Evolutionary conservation across 495 filamentous ascomycete species (phyloP).

Genomic region (Penicillium robsamsonii): DNA sequence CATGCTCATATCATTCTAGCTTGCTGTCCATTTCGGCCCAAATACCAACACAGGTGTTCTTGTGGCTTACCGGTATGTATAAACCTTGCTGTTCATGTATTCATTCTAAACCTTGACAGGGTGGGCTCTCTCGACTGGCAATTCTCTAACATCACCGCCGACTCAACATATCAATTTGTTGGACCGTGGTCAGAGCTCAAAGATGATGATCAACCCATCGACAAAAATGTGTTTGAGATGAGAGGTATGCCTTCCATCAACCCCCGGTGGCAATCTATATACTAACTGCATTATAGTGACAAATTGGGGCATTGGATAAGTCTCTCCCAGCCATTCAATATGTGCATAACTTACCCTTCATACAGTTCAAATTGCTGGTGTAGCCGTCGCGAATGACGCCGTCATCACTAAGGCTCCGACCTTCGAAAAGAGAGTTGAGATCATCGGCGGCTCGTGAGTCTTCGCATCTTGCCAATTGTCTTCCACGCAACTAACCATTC

Average conservation of each 20-base stretch:
- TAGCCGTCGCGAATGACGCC: slow-evolving; percentile 51
- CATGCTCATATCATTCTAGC: slow-evolving; percentile 18
- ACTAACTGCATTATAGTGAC: slow-evolving; percentile 47
- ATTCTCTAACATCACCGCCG: slow-evolving; percentile 64
- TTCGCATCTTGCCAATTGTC: too few species aligned
- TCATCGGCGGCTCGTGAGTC: slow-evolving; percentile 60
- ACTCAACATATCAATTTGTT: slow-evolving; percentile 60
- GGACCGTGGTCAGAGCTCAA: slow-evolving; percentile 26
- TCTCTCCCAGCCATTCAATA: slow-evolving; percentile 1
- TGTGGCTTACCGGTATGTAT: slow-evolving; percentile 51
- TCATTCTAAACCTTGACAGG: slow-evolving; percentile 26
- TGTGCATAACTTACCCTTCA: slow-evolving; percentile 8
- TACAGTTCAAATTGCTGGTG: slow-evolving; percentile 54
- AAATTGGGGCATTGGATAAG: slow-evolving; percentile 64
- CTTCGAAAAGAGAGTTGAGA: slow-evolving; percentile 55
- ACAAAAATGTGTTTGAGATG: slow-evolving; percentile 35
- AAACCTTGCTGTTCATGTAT: not conserved
- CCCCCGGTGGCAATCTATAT: not conserved
- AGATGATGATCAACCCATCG: slow-evolving; percentile 13
- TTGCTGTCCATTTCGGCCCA: slow-evolving; percentile 61
- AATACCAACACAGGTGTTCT: slow-evolving; percentile 55
- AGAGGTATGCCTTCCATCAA: slow-evolving; percentile 27
- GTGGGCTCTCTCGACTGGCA: slow-evolving; percentile 63
- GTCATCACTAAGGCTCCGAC: slow-evolving; percentile 52
- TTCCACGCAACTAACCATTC: not conserved